Conservation (phyloP, 2,329 filamentous ascomycete genomes). For the Colletotrichum coccodes region DNA sequence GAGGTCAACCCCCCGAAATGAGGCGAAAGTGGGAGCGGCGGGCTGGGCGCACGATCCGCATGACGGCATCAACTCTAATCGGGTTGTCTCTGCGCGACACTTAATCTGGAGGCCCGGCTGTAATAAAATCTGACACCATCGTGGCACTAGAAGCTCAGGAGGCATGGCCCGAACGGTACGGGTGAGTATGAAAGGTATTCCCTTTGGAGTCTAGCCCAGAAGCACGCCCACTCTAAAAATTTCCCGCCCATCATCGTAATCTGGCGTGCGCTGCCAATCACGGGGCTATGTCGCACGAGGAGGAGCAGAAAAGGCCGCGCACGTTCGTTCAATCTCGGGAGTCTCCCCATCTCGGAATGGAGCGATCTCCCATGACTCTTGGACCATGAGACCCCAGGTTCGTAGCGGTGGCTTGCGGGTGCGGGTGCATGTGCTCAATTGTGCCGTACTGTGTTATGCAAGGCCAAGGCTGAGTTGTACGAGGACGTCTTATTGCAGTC, state of each 20-base stretch:
- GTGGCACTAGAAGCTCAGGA: background rate
- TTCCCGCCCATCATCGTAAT: background rate
- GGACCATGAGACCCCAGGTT: background rate
- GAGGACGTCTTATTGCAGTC: background rate
- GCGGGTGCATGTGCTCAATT: background rate
- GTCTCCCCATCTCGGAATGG: constrained; percentile 27
- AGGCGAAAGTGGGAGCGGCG: background rate
- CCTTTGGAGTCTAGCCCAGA: constrained; percentile 5
- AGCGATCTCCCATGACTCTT: constrained; percentile 17
- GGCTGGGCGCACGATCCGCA: constrained; percentile 13
- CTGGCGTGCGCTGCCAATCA: background rate
- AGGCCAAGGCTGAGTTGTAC: background rate
- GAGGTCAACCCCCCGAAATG: background rate
- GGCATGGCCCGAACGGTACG: background rate
- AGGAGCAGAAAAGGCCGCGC: constrained; percentile 3
- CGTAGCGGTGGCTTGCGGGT: background rate
- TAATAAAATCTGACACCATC: background rate
- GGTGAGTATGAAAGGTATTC: background rate
- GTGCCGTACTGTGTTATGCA: background rate
- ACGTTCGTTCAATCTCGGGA: constrained; percentile 28
- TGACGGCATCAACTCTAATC: constrained; percentile 23
- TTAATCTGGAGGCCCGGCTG: background rate
- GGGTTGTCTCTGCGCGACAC: background rate
- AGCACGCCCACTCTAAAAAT: background rate
- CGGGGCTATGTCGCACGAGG: constrained; percentile 9